Percentiles rank a stretch among this genome's conserved stretches.
Evolutionary conservation across 106 monocot genomes (phyloP).

Genomic region (Phalaenopsis aphrodite): DNA sequence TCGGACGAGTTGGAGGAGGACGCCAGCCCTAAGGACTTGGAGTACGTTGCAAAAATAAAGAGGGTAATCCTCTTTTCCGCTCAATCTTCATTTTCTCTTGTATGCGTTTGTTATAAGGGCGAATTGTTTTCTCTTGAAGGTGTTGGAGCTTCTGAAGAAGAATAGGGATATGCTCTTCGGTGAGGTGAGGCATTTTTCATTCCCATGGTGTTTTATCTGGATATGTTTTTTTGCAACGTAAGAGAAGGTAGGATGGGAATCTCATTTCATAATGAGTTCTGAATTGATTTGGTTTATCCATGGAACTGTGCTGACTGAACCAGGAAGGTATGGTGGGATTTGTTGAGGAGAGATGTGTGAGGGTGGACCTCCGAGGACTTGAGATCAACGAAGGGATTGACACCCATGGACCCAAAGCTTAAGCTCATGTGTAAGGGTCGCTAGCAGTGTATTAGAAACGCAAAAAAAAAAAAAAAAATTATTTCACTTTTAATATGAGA

Average conservation of each 20-base stretch:
- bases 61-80: constrained; percentile 18
- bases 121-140: constrained; percentile 22
- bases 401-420: no score
- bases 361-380: no score
- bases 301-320: not conserved
- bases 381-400: no score
- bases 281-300: not conserved
- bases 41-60: constrained; percentile 50
- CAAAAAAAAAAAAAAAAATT: no score
- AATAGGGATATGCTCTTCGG: constrained; percentile 88
- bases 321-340: not conserved
- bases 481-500: no score
- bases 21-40: constrained; percentile 55
- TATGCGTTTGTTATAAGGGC: not conserved
- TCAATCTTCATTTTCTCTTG: not conserved
- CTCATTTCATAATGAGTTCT: not conserved
- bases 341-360: not conserved
- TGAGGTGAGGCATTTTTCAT: constrained; percentile 41
- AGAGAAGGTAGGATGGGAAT: not conserved
- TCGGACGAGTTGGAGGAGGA: constrained; percentile 16
- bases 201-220: constrained; percentile 4
- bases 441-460: no score
- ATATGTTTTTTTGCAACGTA: not conserved
- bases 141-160: constrained; percentile 74
- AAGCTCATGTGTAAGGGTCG: no score